Base-by-base conservation (phyloP, 2,329 filamentous ascomycete species). In the Colletotrichum spaethianum region DNA sequence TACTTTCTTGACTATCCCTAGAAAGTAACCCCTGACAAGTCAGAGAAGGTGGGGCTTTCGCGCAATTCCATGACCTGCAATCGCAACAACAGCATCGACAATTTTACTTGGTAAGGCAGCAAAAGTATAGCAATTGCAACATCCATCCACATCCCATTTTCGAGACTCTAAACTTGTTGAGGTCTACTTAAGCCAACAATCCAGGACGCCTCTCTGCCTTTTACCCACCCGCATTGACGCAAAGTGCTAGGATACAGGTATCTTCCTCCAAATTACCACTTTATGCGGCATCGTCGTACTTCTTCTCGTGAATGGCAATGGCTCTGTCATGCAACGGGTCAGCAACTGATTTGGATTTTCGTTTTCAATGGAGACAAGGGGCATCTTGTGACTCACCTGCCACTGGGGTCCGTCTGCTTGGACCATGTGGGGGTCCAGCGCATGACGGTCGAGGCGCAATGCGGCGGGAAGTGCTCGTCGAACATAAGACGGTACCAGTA, bases 401-500 rank as follows among this genome's bases (percentile, higher is more conserved):
- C 97, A 83, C 94, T 97, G 73, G 96, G 96, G 83, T 99, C 96
- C 33, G 91, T 94, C 89, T 98, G 95, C 83, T 98, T 93, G 68
- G 94, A 97, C 96, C 96, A 99, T 46, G 94, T 99, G 36, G 96
- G 96, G 69, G 94, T 95, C 97, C 96, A 99, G 80, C 96, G 90
- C 93, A 94, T 93, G 65, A 99, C 96, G 9, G 96, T 99, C 72
- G 90, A 92, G 11, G 96, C 97, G 81, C 96, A 98, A 80, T 92
- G 92, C 68, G 92, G 89, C 57, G 96, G 96, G 90, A 98, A 99
- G 84, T 97, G 96, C 89, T 99, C 96, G 83, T 99, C 96, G 82
- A 98, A 99, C 96, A 99, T 98, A 82, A 87, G 89, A 78, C 96
- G 93, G 86, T 99, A 99, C 96, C 96, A 99, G 89, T 98, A 97